These are phyloP conservation scores for Gliomastix tumulicola DNA, from an alignment of 2,329 filamentous ascomycete genomes.

Conservation along the genomic window DNA sequence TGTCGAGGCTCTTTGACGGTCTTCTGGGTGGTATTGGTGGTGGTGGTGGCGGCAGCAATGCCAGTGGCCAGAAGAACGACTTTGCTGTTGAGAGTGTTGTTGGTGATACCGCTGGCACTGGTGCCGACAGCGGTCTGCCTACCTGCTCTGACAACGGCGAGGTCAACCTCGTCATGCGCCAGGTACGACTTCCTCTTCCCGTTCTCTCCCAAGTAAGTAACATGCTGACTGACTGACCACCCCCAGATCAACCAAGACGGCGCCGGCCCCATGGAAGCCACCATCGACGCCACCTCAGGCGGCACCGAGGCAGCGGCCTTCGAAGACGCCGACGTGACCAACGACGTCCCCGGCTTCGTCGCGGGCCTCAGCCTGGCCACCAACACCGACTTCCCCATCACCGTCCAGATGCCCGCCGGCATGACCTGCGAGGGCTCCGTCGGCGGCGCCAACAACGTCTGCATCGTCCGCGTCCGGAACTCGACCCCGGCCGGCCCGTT, in stretches of 20 bases:
- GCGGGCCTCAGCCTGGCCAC: slow-evolving; percentile 51
- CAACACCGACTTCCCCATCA: slow-evolving; percentile 58
- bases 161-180: slow-evolving; percentile 57
- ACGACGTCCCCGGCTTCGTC: slow-evolving; percentile 54
- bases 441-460: slow-evolving; percentile 54
- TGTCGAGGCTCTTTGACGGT: slow-evolving; percentile 21
- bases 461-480: slow-evolving; percentile 59
- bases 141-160: slow-evolving; percentile 54
- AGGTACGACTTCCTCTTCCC: too few relatives aligned
- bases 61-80: slow-evolving; percentile 30
- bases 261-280: slow-evolving; percentile 54
- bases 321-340: slow-evolving; percentile 48
- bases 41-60: slow-evolving; percentile 8
- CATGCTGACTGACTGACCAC: background rate
- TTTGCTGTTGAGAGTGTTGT: slow-evolving; percentile 42
- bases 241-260: slow-evolving; percentile 64
- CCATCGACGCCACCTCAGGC: slow-evolving; percentile 55
- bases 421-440: slow-evolving; percentile 59
- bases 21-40: slow-evolving; percentile 3
- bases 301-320: slow-evolving; percentile 55
- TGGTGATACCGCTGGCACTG: slow-evolving; percentile 44
- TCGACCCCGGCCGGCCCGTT: slow-evolving; percentile 56
- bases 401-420: slow-evolving; percentile 58
- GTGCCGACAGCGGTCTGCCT: slow-evolving; percentile 47
- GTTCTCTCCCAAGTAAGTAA: background rate